These are phyloP conservation scores for Voacanga thouarsii DNA, from an alignment of 257 asterid genomes.

Conservation along the genomic window DNA sequence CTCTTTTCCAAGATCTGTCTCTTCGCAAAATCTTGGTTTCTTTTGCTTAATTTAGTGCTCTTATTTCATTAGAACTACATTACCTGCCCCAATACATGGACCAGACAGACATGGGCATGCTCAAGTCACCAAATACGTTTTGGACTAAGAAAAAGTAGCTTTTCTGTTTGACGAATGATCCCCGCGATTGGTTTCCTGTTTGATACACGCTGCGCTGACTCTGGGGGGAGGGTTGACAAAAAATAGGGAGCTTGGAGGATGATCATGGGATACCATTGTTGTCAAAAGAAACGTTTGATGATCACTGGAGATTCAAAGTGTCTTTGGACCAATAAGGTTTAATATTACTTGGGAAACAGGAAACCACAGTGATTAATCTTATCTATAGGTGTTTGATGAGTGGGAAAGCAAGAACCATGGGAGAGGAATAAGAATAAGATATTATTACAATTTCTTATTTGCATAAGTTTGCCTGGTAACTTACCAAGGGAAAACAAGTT, in stretches of 20 bases:
- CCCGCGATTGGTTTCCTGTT: no score
- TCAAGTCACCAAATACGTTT: neutral
- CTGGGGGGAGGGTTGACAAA: neutral
- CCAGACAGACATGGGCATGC: neutral
- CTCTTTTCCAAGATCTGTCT: neutral
- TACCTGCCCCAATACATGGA: slow-evolving; percentile 3
- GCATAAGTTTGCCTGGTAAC: neutral
- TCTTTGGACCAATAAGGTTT: neutral
- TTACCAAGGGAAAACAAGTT: neutral
- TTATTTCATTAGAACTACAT: neutral
- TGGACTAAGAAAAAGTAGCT: neutral
- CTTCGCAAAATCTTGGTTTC: neutral
- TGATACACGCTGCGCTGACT: neutral
- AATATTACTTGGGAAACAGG: neutral
- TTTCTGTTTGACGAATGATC: neutral
- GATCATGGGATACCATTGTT: no score
- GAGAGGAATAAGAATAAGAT: neutral
- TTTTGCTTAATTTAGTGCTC: neutral
- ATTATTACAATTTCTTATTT: neutral
- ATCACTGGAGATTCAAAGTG: neutral
- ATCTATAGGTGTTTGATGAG: neutral
- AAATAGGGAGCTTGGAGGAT: no score
- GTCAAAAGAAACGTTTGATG: no score
- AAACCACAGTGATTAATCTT: neutral
- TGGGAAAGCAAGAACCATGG: neutral